phyloP scores from a whole-genome alignment of 331 rosid genomes.

The Saraca asoca region DNA sequence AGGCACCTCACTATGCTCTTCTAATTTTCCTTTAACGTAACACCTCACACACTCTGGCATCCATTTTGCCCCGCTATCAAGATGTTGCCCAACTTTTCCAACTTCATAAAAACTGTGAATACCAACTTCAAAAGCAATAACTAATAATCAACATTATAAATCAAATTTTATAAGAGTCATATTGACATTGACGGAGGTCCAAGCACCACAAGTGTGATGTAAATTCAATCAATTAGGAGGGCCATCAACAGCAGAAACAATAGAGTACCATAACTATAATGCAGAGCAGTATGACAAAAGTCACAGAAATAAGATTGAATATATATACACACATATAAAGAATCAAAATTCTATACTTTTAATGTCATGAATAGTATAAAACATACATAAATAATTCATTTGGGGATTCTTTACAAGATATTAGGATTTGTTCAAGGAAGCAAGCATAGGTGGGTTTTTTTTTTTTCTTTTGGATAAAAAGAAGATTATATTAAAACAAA shows the following conservation, averaged over 20 bases:
- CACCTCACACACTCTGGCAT: conserved; percentile 58
- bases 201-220: conserved; percentile 17
- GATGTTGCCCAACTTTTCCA: conserved; percentile 51
- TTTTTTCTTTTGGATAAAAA: too few relatives aligned
- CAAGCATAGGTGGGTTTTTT: not conserved
- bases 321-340: not conserved
- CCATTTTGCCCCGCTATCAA: conserved; percentile 42
- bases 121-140: conserved; percentile 46
- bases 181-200: conserved; percentile 10
- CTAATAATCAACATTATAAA: conserved; percentile 36
- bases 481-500: too few relatives aligned
- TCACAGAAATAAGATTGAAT: not conserved
- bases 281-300: not conserved
- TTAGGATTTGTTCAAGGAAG: not conserved
- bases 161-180: conserved; percentile 27
- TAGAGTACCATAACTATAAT: not conserved
- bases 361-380: not conserved
- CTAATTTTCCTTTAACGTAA: conserved; percentile 38
- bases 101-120: conserved; percentile 66
- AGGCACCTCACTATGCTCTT: conserved; percentile 39
- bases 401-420: not conserved
- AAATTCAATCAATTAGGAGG: conserved; percentile 9
- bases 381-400: not conserved
- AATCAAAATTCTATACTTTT: not conserved
- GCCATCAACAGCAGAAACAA: conserved; percentile 11